These are phyloP conservation scores for Ceratocystis diversiconidia DNA, from an alignment of 2,329 filamentous ascomycete species.

Conservation along the genomic window DNA sequence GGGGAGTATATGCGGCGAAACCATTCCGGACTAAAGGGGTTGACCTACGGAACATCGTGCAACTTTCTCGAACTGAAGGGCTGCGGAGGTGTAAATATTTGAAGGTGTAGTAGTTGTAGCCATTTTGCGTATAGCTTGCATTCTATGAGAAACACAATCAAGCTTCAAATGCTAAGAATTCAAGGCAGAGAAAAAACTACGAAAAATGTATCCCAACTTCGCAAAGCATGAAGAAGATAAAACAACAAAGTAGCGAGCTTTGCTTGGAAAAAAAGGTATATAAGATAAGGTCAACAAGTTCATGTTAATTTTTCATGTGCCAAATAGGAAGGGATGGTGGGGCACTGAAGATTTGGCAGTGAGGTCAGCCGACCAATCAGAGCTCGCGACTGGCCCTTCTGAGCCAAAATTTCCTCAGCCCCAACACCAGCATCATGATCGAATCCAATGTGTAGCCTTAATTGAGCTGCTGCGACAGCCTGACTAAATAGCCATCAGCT, in stretches of 20 bases:
- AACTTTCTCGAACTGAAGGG: conserved; percentile 64
- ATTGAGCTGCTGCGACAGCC: neutral
- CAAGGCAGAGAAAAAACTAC: neutral
- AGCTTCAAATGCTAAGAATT: neutral
- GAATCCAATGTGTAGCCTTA: neutral
- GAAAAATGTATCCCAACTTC: neutral
- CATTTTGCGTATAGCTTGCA: conserved; percentile 17
- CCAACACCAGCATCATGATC: conserved; percentile 10
- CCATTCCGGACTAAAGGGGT: neutral
- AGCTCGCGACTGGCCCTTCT: conserved; percentile 1
- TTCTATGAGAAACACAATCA: neutral
- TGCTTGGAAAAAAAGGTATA: neutral
- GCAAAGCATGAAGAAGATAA: neutral
- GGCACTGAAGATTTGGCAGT: neutral
- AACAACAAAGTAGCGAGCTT: neutral
- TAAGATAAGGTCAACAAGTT: neutral
- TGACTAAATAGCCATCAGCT: neutral
- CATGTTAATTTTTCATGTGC: neutral
- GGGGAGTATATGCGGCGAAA: no score
- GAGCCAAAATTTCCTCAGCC: conserved; percentile 16
- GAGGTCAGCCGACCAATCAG: conserved; percentile 13
- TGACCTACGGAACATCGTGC: conserved; percentile 63
- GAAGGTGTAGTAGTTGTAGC: conserved; percentile 6
- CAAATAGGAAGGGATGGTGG: conserved; percentile 2
- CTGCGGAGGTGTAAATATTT: conserved; percentile 43